These are phyloP conservation scores for Rhodotorula sp. DNA, from an alignment of 1,284 basidiomycete species.

Conservation along the genomic window DNA sequence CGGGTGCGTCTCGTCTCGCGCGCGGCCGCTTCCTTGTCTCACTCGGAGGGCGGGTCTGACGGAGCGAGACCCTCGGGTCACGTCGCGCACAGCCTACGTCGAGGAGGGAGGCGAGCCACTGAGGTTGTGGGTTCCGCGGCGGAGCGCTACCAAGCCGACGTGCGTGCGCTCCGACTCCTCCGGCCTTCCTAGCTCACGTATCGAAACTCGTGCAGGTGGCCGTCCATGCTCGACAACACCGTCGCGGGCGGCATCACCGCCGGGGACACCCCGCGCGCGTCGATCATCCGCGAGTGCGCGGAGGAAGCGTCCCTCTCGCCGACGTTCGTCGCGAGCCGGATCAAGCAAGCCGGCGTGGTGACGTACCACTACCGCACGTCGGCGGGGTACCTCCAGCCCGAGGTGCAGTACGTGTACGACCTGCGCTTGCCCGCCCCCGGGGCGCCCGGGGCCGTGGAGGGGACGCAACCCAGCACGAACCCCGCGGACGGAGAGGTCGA, in stretches of 20 bases:
- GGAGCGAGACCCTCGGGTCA: too few species aligned
- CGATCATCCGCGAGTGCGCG: conserved; percentile 84
- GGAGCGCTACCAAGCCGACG: conserved; percentile 84
- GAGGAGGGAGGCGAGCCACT: conserved; percentile 39
- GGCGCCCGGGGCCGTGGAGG: background rate
- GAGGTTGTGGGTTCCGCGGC: conserved; percentile 81
- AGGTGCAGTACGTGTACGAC: conserved; percentile 71
- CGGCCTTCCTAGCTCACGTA: background rate
- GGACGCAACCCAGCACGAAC: conserved; percentile 30
- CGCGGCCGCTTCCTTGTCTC: too few species aligned
- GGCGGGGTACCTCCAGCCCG: conserved; percentile 79
- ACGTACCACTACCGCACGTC: conserved; percentile 64
- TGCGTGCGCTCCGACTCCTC: conserved; percentile 54
- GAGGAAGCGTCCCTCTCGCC: conserved; percentile 55
- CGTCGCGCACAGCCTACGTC: conserved; percentile 45
- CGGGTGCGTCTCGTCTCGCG: conserved; percentile 51
- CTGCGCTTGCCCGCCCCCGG: conserved; percentile 63
- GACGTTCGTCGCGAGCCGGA: conserved; percentile 22
- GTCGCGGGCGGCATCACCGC: conserved; percentile 62
- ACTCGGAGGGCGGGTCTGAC: conserved; percentile 23
- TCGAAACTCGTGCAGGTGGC: conserved; percentile 35
- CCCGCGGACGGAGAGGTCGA: conserved; percentile 87
- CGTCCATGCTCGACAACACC: conserved; percentile 62
- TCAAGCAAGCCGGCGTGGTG: conserved; percentile 44
- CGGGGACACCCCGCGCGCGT: conserved; percentile 69